Base-by-base conservation (phyloP, 73 alveolate genomes). In the Tetrahymena elliotti region DNA sequence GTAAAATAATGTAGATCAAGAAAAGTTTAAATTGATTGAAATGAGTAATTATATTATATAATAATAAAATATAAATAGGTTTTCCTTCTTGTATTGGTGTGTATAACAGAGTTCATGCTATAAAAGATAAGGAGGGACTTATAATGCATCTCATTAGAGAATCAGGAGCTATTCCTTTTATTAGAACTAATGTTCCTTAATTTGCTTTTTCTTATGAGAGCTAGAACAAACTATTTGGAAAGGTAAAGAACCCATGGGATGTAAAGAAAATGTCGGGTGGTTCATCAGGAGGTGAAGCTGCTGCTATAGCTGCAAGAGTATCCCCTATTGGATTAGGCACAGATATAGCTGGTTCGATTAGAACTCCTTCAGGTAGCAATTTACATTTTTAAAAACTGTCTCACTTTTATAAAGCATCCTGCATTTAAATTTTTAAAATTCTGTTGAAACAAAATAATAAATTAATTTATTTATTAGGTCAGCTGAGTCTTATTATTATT, bases 261-360 rank as follows among this genome's bases (percentile, higher is more conserved):
- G 94, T 36, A 36, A 31, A 54, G 96, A 94, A 41, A 38, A 93
- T 93, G 93, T 47, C 84, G 39, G 96, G 96, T 31, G 98, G 98
- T 6, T 84, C 97, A 5, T 53, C 98, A 2, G 98, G 98, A 24
- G 99, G 99, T 22, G 97, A 95, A 22, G 97, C 97, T 16, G 98
- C 96, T 22, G 83, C 96, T 27, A 98, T 97, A 10, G 98, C 98
- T 22, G 37, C 84, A 7, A 84, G 94, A 34, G 93, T 93, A 53
- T 93, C 95, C 15, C 97, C 98, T 12, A 39, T 97, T 6, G 97
- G 97, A 33, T 15, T 97, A 2, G 98, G 98, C 33, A 94, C 97
- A 24, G 99, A 97, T 94, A 95, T 95, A 47, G 98, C 97, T 36
- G 99, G 99, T 5, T 82, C 96, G 39, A 97, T 97, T 12, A 95